Percentiles rank a stretch among this genome's conserved stretches.
Evolutionary conservation across 2,329 filamentous ascomycete genomes (phyloP).

Genomic region (Alternaria ethzedia): DNA sequence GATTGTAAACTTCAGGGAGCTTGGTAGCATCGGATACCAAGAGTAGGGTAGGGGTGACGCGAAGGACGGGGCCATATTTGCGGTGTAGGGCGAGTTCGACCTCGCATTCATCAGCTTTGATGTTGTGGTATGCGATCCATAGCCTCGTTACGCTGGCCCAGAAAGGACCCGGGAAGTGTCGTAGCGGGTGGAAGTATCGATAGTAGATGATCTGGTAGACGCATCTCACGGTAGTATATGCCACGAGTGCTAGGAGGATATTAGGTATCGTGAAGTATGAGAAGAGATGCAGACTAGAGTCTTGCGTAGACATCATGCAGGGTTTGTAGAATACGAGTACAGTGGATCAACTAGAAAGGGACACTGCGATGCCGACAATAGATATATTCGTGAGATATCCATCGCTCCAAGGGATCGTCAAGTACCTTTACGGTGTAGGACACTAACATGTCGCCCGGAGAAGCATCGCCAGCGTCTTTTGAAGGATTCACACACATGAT

Average conservation of each 20-base stretch:
- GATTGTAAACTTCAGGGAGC: conserved; percentile 63
- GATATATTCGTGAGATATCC: neutral
- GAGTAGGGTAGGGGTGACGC: conserved; percentile 55
- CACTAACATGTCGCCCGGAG: neutral
- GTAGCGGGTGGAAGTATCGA: conserved; percentile 59
- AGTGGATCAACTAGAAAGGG: neutral
- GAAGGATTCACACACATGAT: neutral
- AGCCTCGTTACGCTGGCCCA: conserved; percentile 60
- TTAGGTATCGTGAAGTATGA: neutral
- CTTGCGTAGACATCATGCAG: neutral
- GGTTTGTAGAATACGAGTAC: neutral
- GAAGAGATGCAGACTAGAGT: neutral
- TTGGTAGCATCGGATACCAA: conserved; percentile 62
- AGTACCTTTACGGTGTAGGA: neutral
- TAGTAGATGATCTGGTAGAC: conserved; percentile 51
- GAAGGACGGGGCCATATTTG: conserved; percentile 52
- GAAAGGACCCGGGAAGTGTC: conserved; percentile 62
- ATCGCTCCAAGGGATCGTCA: neutral
- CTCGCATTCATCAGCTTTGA: conserved; percentile 55
- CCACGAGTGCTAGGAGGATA: neutral
- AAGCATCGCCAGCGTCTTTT: neutral
- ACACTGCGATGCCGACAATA: neutral
- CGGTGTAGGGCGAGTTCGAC: conserved; percentile 53
- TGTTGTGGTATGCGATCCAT: conserved; percentile 61
- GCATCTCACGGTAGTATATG: neutral